Evolutionary conservation across 768 basidiomycete genomes (phyloP), one percentile per base, ranked within the genome.

Genomic region (Rickenella mellea): DNA sequence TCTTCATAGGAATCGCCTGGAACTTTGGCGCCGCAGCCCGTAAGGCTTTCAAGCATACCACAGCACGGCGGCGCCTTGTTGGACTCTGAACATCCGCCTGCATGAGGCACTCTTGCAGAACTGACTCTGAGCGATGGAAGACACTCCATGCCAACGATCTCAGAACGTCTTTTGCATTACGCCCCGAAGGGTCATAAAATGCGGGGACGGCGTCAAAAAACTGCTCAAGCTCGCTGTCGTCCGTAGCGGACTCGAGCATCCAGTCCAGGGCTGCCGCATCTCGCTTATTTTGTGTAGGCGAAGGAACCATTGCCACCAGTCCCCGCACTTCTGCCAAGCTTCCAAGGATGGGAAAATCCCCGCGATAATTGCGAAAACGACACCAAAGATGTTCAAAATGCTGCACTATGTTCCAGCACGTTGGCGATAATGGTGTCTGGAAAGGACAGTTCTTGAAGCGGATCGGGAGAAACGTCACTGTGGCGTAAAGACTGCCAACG

Each of bases 191-290:
- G n/a, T 64, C 22, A 58, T 53, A 1, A 63, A 64, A 1, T 58
- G 51, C 50, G 2, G 65, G 65, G 31, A 67, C 60, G 37, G 58
- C 53, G 30, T 60, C 57, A 3, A 66, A 55, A 36, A 67, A 66
- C 14, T 53, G 48, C 45, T 66, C 63, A 7, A 67, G 49, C 46
- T 65, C 62, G 42, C 45, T 50, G 29, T 64, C 59, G 47, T 62
- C 58, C 5, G 56, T 58, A 11, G 66, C 49, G n/a, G 57, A 52
- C 35, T 55, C 58, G 28, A 69, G 41, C 10, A 64, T 59, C 67
- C 67, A 69, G 21, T 51, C 55, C 57, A 67, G 64, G 12, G 64
- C 61, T 31, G 59, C 51, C n/a, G 64, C 49, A 45, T 69, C 65
- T 19, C 67, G 62, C 33, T 57, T 46, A 49, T 69, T 63, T 14